These are phyloP conservation scores for Phaeosphaeria sp. DNA, from an alignment of 2,329 filamentous ascomycete genomes.

Conservation along the genomic window DNA sequence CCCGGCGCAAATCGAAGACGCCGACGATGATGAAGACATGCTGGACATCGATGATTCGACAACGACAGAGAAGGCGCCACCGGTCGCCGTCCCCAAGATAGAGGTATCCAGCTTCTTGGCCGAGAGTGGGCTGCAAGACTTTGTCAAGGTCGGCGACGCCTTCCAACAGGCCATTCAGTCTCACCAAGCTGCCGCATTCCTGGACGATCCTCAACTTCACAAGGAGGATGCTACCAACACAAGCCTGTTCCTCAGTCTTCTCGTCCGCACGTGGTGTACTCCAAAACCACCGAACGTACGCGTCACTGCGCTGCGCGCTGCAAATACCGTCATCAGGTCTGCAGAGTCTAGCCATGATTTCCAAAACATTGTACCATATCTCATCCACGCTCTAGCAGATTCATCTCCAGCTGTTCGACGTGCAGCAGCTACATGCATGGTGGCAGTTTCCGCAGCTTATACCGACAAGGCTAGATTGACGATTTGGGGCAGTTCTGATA, in stretches of 20 bases:
- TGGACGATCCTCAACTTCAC: conserved; percentile 62
- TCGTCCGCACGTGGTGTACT: conserved; percentile 76
- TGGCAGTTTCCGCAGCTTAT: conserved; percentile 26
- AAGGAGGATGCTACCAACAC: conserved; percentile 63
- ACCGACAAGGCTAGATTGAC: conserved; percentile 16
- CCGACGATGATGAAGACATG: conserved; percentile 56
- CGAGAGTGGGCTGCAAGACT: conserved; percentile 16
- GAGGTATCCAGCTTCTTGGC: conserved; percentile 38
- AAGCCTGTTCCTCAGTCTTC: conserved; percentile 76
- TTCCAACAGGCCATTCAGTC: conserved; percentile 39
- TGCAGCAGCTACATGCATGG: conserved; percentile 72
- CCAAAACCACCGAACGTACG: conserved; percentile 73
- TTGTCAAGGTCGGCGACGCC: conserved; percentile 38
- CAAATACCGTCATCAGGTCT: conserved; percentile 28
- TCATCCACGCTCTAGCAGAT: conserved; percentile 77
- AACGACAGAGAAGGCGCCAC: conserved; percentile 12
- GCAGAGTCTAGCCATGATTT: conserved; percentile 65
- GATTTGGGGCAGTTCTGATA: conserved; percentile 29
- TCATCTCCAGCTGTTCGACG: conserved; percentile 77
- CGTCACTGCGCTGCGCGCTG: conserved; percentile 71
- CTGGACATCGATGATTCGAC: conserved; percentile 57
- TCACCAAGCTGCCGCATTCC: conserved; percentile 51
- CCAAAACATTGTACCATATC: conserved; percentile 84
- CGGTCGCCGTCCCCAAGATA: conserved; percentile 32
- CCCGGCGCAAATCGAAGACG: conserved; percentile 9